Evolutionary conservation across 495 filamentous ascomycete species (phyloP).

Genomic region (Neurospora terricola): DNA sequence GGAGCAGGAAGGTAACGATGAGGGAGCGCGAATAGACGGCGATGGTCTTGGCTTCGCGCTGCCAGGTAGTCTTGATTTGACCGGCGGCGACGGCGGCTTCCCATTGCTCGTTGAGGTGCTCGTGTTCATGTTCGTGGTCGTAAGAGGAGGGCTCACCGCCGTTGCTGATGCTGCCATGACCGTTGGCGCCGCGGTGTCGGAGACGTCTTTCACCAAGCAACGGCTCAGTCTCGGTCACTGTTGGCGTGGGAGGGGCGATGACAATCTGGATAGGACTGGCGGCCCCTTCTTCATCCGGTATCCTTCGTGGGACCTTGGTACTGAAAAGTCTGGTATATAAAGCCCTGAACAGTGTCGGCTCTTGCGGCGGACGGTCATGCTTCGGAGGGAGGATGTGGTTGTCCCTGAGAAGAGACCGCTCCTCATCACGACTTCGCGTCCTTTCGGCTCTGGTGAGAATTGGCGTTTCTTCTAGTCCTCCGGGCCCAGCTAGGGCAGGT

Average conservation of each 20-base stretch:
- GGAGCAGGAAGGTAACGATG: slow-evolving; percentile 59
- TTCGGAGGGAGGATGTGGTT: slow-evolving; percentile 65
- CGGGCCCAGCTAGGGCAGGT: slow-evolving; percentile 24
- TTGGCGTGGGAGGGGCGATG: slow-evolving; percentile 4
- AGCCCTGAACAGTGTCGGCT: slow-evolving; percentile 12
- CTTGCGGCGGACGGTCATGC: slow-evolving; percentile 25
- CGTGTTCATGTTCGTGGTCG: slow-evolving; percentile 11
- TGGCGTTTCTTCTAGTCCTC: slow-evolving; percentile 22
- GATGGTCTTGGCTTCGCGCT: slow-evolving; percentile 65
- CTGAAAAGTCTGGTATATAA: slow-evolving; percentile 37
- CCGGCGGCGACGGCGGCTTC: slow-evolving; percentile 69
- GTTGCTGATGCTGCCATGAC: background rate
- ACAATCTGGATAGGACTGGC: slow-evolving; percentile 8
- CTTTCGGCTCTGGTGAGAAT: slow-evolving; percentile 52
- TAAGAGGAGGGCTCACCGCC: background rate
- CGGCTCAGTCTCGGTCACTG: slow-evolving; percentile 30
- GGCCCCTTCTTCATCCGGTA: slow-evolving; percentile 25
- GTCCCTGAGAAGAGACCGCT: slow-evolving; percentile 64
- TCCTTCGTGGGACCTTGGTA: slow-evolving; percentile 28
- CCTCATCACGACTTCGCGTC: slow-evolving; percentile 55
- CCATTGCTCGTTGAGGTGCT: slow-evolving; percentile 54
- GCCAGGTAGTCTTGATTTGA: slow-evolving; percentile 75
- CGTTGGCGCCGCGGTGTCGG: background rate
- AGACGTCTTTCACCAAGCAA: slow-evolving; percentile 15
- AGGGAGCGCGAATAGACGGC: slow-evolving; percentile 47